A percentile compares a stretch with the other conserved stretches of the same genome.
Evolutionary conservation across 441 rosid species (phyloP).

Genomic region (Arabidopsis lyrata): DNA sequence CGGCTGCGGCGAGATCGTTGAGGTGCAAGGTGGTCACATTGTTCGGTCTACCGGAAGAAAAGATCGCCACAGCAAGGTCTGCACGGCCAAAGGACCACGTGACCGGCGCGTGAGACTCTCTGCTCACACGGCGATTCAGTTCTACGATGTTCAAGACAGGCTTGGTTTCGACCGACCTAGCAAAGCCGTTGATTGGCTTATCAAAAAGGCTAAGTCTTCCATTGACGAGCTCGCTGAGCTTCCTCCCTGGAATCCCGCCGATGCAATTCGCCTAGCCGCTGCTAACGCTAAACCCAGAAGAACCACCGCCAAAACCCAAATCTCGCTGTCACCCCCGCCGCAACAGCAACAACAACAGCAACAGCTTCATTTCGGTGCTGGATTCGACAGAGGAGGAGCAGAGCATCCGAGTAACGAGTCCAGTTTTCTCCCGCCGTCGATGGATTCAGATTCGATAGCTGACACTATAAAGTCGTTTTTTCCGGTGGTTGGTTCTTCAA

Average conservation of each 20-base stretch:
- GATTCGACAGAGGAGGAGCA: constrained; percentile 36
- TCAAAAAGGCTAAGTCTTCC: constrained; percentile 81
- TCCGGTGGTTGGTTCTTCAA: constrained; percentile 59
- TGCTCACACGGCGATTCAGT: constrained; percentile 88
- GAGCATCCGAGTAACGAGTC: constrained; percentile 40
- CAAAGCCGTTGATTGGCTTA: constrained; percentile 96
- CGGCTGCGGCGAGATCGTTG: constrained; percentile 77
- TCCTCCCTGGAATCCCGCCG: constrained; percentile 81
- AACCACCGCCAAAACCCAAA: constrained; percentile 28
- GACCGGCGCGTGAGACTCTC: constrained; percentile 96
- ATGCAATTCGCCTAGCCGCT: constrained; percentile 39
- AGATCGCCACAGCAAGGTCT: constrained; percentile 95
- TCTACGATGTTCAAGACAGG: constrained; percentile 94
- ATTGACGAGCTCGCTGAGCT: constrained; percentile 87
- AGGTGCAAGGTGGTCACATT: constrained; percentile 97
- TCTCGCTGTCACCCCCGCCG: constrained; percentile 39
- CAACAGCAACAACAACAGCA: background rate
- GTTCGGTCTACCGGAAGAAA: constrained; percentile 80
- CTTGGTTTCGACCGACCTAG: constrained; percentile 96
- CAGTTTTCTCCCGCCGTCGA: constrained; percentile 67
- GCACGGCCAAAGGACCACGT: constrained; percentile 89
- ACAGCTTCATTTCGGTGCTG: constrained; percentile 17
- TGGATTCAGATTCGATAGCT: constrained; percentile 78
- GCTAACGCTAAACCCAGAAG: constrained; percentile 44
- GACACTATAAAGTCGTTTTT: constrained; percentile 87